phyloP scores from a whole-genome alignment of 2,329 filamentous ascomycete species.

The Diaporthe citriasiana region DNA sequence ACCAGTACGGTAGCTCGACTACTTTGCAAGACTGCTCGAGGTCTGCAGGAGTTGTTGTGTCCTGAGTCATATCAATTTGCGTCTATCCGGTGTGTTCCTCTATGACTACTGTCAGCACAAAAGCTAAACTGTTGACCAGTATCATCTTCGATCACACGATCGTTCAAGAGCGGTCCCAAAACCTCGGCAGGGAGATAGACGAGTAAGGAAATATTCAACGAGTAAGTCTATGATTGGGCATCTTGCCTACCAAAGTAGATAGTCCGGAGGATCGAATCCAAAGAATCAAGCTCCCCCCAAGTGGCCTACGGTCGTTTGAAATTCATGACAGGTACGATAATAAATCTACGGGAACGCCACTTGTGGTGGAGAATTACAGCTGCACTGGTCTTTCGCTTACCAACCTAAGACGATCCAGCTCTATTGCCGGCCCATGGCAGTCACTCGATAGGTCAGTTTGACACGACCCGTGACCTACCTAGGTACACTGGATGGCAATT shows the following conservation, averaged over 20 bases:
- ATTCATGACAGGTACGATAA: no score
- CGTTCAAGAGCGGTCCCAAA: background rate
- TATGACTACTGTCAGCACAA: background rate
- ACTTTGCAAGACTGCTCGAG: background rate
- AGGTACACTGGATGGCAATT: no score
- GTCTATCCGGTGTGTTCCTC: background rate
- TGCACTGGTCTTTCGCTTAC: no score
- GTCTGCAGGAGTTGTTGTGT: background rate
- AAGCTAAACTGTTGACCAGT: background rate
- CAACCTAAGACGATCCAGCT: no score
- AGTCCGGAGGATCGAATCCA: no score
- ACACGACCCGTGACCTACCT: no score
- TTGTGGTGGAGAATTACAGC: no score
- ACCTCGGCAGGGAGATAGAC: background rate
- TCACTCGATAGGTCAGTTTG: no score
- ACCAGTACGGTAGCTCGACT: background rate
- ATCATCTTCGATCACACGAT: no score
- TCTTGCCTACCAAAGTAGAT: background rate
- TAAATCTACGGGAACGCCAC: no score
- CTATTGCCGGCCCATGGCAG: no score
- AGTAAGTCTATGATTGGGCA: background rate
- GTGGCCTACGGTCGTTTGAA: no score
- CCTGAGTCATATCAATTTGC: constrained; percentile 3
- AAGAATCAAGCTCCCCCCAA: rapidly evolving
- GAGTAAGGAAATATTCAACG: background rate